Evolutionary conservation across 2,329 filamentous ascomycete genomes (phyloP), one percentile per base, ranked within the genome.

Genomic region (Magnaporthiopsis poae): DNA sequence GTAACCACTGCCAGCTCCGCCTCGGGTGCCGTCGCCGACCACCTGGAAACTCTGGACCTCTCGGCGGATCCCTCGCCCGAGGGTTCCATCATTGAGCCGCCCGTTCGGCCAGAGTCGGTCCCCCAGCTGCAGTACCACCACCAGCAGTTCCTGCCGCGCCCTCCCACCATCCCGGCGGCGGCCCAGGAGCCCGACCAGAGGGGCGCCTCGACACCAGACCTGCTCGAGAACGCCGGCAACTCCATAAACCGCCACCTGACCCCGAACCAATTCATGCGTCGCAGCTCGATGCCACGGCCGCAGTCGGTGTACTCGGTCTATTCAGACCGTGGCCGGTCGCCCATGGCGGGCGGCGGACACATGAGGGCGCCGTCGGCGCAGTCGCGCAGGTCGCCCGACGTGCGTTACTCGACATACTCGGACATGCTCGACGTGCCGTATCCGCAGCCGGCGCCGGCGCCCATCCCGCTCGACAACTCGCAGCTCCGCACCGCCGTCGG

Each of bases 401-500:
- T 75, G 27, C 80, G 85, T 60, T 78, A 79, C 25, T 79, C 80
- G 18, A 82, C 83, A 5, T 87, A 86, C 70, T 82, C 81, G 4
- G 86, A 89, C 71, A 77, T 89, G 62, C 79, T 88, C 67, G 88
- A 86, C 72, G 80, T 85, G 15, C 90, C 90, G 0, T 96, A 96
- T 75, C 90, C 90, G 31, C 92, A 96, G 76, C 91, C 91, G 67
- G 83, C 82, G 2, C 84, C 85, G 5, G 82, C 86, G 78, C 76
- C 91, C 78, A 73, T 91, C 79, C 74, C 85, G 35, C 82, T 96
- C 68, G 91, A 96, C 76, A 97, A 98, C 74, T 87, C 90, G 13
- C 85, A 90, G 69, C 80, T 99, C 63, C 89, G 91, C 68, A 87
- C 84, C 66, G 88, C 86, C 21, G 88, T 99, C 31, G 95, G 95